Conservation (phyloP, 2,329 filamentous ascomycete species). For the Pestalotiopsis sp. region DNA sequence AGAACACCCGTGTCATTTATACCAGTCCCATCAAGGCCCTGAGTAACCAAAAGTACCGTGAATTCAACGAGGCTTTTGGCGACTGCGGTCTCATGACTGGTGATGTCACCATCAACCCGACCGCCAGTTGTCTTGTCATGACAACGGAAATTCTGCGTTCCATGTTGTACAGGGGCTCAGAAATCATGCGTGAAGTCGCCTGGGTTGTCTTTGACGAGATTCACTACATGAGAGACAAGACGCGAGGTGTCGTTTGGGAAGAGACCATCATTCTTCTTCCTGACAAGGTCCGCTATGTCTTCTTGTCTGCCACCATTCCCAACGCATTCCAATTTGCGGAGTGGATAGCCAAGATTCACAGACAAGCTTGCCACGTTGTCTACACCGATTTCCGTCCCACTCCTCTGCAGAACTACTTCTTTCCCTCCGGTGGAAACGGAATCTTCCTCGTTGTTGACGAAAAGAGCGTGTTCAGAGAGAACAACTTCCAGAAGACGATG, state of each 20-base stretch:
- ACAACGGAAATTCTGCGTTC: conserved; percentile 98
- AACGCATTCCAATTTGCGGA: conserved; percentile 99
- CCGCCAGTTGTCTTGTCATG: conserved; percentile 97
- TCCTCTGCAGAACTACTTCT: conserved; percentile 96
- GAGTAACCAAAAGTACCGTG: conserved; percentile 98
- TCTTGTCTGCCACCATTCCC: conserved; percentile 95
- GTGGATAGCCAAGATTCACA: conserved; percentile 98
- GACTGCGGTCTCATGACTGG: conserved; percentile 98
- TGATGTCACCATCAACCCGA: conserved; percentile 98
- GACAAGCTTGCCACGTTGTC: conserved; percentile 96
- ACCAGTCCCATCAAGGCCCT: conserved; percentile 98
- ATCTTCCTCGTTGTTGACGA: conserved; percentile 96
- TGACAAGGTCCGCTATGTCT: conserved; percentile 98
- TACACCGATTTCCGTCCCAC: conserved; percentile 99
- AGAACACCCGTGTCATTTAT: conserved; percentile 98
- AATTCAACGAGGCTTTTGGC: conserved; percentile 93
- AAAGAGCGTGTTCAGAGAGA: conserved; percentile 92
- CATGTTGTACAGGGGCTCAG: conserved; percentile 96
- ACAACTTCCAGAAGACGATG: conserved; percentile 98
- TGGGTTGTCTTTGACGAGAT: conserved; percentile 99
- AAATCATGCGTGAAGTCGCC: conserved; percentile 98
- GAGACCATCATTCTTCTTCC: conserved; percentile 97
- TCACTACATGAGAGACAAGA: conserved; percentile 95
- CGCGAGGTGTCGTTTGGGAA: conserved; percentile 96
- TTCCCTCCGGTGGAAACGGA: conserved; percentile 87